These are phyloP conservation scores for Dysphania ambrosioides DNA, from an alignment of 148 eudicot genomes.

Conservation along the genomic window DNA sequence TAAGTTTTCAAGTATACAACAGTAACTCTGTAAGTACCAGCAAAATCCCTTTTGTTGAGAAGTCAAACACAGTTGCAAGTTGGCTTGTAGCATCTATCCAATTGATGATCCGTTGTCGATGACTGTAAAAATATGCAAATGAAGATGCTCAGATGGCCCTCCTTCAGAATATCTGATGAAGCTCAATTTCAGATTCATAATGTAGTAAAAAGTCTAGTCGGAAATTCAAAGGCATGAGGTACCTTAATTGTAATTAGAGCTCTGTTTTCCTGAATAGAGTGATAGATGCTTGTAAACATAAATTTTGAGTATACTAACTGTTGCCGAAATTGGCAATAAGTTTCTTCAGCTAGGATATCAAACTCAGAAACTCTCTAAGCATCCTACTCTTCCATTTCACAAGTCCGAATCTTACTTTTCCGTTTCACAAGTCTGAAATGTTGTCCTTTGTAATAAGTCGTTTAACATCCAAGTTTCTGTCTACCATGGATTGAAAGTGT, in stretches of 20 bases:
- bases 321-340: neutral
- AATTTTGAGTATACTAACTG: neutral
- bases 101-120: slow-evolving; percentile 81
- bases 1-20: neutral
- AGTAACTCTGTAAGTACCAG: slow-evolving; percentile 43
- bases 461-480: neutral
- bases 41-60: slow-evolving; percentile 92
- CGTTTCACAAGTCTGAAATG: neutral
- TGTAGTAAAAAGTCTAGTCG: neutral
- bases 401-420: neutral
- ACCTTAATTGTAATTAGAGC: neutral
- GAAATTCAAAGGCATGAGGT: neutral
- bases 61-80: slow-evolving; percentile 80
- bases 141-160: neutral
- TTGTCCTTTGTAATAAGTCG: neutral
- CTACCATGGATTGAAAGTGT: neutral
- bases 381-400: neutral
- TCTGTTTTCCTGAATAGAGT: neutral
- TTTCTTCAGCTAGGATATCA: neutral
- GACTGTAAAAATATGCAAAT: slow-evolving; percentile 37
- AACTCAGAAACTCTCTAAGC: neutral
- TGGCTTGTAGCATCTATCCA: slow-evolving; percentile 92
- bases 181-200: neutral
- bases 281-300: neutral
- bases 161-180: neutral